Conservation (phyloP, 768 basidiomycete species). For the Sporobolomyces pararoseus region DNA sequence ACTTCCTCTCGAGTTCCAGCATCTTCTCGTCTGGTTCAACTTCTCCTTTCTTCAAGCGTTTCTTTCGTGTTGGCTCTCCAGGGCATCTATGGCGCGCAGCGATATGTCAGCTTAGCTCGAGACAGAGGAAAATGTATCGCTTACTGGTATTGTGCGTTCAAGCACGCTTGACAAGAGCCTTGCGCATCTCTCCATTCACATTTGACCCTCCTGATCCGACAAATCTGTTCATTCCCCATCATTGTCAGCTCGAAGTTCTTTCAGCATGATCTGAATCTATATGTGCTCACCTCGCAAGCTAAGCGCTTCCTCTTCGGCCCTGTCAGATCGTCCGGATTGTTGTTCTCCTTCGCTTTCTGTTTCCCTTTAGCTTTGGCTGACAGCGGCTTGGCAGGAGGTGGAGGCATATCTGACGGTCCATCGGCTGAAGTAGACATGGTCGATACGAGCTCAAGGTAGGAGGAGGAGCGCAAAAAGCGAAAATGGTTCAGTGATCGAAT, state of each 20-base stretch:
- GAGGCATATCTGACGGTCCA: not conserved
- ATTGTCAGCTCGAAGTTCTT: not conserved
- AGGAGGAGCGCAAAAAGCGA: not conserved
- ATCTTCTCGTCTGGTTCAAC: not conserved
- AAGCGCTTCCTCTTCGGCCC: slow-evolving; percentile 6
- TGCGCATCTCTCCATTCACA: slow-evolving; percentile 16
- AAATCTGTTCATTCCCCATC: not conserved
- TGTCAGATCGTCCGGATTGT: not conserved
- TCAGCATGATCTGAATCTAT: not conserved
- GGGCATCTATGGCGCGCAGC: not conserved
- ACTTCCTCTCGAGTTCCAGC: not conserved
- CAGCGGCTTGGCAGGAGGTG: not conserved
- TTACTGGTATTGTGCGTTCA: not conserved
- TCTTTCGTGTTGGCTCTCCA: slow-evolving; percentile 16
- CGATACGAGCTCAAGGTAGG: not conserved
- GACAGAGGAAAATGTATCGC: not conserved
- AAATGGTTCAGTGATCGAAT: too few species aligned
- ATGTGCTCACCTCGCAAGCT: slow-evolving; percentile 12
- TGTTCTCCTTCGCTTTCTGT: not conserved
- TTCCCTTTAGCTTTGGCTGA: slow-evolving; percentile 5
- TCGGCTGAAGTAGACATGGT: not conserved
- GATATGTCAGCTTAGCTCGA: too few species aligned
- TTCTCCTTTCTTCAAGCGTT: slow-evolving; percentile 26
- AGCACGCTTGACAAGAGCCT: not conserved
- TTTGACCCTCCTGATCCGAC: slow-evolving; percentile 8